Evolutionary conservation across 768 basidiomycete species (phyloP).

Genomic region (Mycena indigotica): DNA sequence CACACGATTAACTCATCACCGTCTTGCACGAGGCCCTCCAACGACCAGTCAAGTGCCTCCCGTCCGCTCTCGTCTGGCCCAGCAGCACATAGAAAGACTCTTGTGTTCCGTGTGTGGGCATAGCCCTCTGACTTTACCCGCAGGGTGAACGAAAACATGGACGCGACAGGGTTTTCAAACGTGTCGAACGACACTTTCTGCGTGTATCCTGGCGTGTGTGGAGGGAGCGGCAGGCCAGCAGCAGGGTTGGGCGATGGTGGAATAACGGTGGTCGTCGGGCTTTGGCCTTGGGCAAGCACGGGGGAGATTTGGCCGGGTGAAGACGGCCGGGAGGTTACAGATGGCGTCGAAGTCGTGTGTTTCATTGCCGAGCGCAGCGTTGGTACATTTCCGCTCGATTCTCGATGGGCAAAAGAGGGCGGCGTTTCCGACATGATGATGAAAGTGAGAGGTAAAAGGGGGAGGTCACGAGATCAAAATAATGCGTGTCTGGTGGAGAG

Average conservation of each 20-base stretch:
- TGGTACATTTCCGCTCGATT: constrained; percentile 16
- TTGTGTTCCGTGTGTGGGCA: constrained; percentile 68
- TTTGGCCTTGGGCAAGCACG: constrained; percentile 14
- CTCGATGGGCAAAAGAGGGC: constrained; percentile 12
- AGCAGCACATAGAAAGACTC: constrained; percentile 88
- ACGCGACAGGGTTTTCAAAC: constrained; percentile 77
- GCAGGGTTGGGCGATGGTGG: constrained; percentile 18
- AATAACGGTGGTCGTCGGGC: constrained; percentile 16
- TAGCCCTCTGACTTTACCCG: constrained; percentile 86
- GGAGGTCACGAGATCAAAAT: too few species aligned
- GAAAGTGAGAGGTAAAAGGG: not conserved
- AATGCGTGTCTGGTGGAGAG: too few species aligned
- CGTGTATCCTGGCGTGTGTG: constrained; percentile 43
- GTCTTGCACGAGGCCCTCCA: constrained; percentile 81
- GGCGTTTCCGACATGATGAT: constrained; percentile 8
- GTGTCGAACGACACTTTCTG: constrained; percentile 87
- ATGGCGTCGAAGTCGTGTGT: constrained; percentile 37
- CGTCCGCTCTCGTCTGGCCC: constrained; percentile 86
- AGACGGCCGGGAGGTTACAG: constrained; percentile 23
- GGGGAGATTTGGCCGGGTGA: constrained; percentile 23
- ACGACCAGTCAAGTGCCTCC: constrained; percentile 91
- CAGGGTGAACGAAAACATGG: constrained; percentile 88
- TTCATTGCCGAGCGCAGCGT: constrained; percentile 60
- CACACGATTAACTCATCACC: constrained; percentile 94
- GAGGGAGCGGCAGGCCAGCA: constrained; percentile 16